phyloP scores from a whole-genome alignment of 2,329 filamentous ascomycete species.

The Pseudopyrenochaeta lycopersici region DNA sequence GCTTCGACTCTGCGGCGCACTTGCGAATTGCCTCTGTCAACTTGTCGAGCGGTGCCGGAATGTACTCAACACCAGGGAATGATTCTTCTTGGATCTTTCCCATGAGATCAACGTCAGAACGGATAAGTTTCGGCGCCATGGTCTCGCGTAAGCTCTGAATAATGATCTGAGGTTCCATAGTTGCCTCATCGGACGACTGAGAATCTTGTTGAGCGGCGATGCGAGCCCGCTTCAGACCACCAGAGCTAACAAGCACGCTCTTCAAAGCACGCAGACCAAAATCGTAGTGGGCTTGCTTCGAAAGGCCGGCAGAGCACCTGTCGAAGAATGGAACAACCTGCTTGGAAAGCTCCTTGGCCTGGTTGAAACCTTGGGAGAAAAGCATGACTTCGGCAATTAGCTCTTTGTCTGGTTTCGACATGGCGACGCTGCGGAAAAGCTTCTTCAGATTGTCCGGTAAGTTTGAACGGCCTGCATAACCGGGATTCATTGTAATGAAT shows the following conservation, averaged over 20 bases:
- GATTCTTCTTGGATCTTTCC: conserved; percentile 80
- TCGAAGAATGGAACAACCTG: conserved; percentile 99
- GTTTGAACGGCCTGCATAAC: conserved; percentile 97
- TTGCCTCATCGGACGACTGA: conserved; percentile 70
- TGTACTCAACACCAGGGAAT: conserved; percentile 93
- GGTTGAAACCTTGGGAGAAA: conserved; percentile 98
- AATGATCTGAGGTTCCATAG: conserved; percentile 95
- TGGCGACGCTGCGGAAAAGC: conserved; percentile 97
- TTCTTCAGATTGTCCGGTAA: conserved; percentile 99
- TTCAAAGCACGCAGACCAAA: conserved; percentile 98
- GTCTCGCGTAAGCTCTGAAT: conserved; percentile 98
- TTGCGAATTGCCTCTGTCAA: conserved; percentile 83
- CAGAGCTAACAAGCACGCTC: conserved; percentile 97
- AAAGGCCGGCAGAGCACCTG: conserved; percentile 79
- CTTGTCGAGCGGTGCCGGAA: conserved; percentile 83
- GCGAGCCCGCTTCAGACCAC: conserved; percentile 88
- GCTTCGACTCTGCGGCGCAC: conserved; percentile 83
- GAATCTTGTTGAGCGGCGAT: conserved; percentile 66
- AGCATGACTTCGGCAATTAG: conserved; percentile 99
- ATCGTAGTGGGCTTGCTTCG: conserved; percentile 98
- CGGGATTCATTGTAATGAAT: conserved; percentile 99
- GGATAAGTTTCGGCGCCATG: conserved; percentile 96
- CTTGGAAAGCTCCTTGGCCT: conserved; percentile 91
- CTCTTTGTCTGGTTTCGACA: conserved; percentile 99
- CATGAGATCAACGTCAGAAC: conserved; percentile 90